Evolutionary conservation across 2,329 filamentous ascomycete species (phyloP).

Genomic region (Colletotrichum sp.): DNA sequence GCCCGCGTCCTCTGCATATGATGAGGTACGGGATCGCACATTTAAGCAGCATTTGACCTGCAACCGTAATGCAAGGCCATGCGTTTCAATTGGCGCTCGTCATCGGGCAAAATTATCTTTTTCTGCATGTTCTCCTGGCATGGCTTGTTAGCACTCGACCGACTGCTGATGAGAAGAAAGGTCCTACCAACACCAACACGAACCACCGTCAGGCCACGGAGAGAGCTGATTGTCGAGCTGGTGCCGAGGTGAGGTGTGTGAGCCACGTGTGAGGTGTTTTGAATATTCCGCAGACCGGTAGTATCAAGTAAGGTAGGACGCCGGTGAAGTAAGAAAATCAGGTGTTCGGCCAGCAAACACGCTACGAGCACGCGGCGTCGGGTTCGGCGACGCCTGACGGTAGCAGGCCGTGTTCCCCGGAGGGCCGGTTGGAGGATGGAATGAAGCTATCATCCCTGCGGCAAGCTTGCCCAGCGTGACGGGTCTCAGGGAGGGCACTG

Average conservation of each 20-base stretch:
- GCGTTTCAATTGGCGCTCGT: neutral
- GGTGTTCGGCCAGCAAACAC: neutral
- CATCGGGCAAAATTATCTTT: neutral
- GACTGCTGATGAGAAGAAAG: neutral
- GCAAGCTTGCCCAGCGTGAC: neutral
- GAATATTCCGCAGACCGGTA: neutral
- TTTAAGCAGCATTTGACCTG: neutral
- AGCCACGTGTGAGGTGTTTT: neutral
- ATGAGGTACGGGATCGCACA: neutral
- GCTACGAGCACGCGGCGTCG: neutral
- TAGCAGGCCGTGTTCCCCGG: constrained; percentile 14
- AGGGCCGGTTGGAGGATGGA: neutral
- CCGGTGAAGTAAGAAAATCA: neutral
- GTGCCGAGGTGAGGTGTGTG: neutral
- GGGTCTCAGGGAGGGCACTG: constrained; percentile 10
- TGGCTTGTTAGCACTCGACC: neutral
- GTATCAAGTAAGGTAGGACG: neutral
- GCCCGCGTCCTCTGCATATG: neutral
- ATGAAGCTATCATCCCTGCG: constrained; percentile 11
- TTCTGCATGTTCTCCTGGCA: neutral
- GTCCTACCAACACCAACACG: neutral
- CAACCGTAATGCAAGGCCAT: neutral
- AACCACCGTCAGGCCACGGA: neutral
- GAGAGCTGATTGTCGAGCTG: neutral
- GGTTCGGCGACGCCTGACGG: neutral